phyloP scores from a whole-genome alignment of 164 flowering plant genomes.

The Liquidambar formosana region DNA sequence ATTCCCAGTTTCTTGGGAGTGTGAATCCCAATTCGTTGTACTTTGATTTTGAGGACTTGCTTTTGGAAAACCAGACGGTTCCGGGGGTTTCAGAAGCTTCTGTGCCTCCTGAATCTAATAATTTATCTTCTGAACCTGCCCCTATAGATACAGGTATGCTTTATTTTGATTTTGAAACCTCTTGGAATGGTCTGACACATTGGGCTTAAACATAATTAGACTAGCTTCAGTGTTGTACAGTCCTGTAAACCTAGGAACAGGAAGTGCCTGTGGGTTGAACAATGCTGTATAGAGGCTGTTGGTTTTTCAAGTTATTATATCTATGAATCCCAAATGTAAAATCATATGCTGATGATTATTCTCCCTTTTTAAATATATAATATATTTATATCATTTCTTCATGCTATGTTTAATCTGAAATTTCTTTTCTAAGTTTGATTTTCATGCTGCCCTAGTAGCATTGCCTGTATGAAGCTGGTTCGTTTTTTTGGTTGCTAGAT shows the following conservation, averaged over 20 bases:
- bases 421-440: not conserved
- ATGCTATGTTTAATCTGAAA: not conserved
- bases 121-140: constrained; percentile 21
- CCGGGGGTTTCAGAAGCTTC: constrained; percentile 19
- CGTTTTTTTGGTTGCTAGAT: not conserved
- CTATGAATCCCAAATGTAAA: not conserved
- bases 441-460: not conserved
- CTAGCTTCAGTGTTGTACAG: not conserved
- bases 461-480: not conserved
- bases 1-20: constrained; percentile 12
- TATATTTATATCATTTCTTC: no score
- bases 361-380: no score
- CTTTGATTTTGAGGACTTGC: constrained; percentile 33
- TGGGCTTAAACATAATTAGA: not conserved
- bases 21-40: constrained; percentile 16
- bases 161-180: constrained; percentile 41
- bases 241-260: not conserved
- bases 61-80: constrained; percentile 29
- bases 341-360: not conserved
- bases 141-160: constrained; percentile 30
- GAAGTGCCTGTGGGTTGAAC: not conserved
- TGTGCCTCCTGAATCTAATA: constrained; percentile 17
- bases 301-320: not conserved
- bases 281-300: not conserved
- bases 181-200: constrained; percentile 30